A percentile compares a stretch with the other conserved stretches of the same genome.
These are phyloP conservation scores for Neofusicoccum ribis DNA, from an alignment of 2,329 filamentous ascomycete species.

Conservation along the genomic window DNA sequence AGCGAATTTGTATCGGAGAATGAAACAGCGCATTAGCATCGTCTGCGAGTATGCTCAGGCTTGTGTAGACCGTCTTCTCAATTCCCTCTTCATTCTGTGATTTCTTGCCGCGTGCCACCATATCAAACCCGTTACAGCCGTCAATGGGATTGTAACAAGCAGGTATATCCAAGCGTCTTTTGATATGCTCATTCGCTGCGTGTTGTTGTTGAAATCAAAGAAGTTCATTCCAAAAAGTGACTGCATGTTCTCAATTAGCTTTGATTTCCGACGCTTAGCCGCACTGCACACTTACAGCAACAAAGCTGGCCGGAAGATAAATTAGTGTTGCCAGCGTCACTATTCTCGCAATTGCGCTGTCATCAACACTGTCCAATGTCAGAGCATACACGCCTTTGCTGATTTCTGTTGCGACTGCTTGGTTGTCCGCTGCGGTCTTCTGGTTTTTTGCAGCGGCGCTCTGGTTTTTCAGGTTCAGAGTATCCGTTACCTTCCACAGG, in stretches of 20 bases:
- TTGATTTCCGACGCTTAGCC: neutral
- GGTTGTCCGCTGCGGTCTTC: neutral
- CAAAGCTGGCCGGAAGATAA: constrained; percentile 10
- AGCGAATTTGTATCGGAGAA: neutral
- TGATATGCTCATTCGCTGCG: neutral
- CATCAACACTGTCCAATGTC: neutral
- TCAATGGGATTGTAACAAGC: constrained; percentile 2
- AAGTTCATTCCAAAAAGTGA: constrained; percentile 13
- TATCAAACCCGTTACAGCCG: neutral
- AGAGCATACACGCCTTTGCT: constrained; percentile 10
- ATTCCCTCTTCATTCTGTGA: neutral
- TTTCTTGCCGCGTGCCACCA: constrained; percentile 8
- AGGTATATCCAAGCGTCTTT: constrained; percentile 7
- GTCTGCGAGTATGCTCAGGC: neutral
- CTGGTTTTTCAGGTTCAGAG: constrained; percentile 11
- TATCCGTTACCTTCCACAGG: neutral
- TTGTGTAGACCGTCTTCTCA: neutral
- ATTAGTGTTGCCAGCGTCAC: constrained; percentile 9
- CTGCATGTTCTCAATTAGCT: neutral
- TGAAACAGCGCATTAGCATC: neutral
- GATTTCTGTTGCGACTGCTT: constrained; percentile 6
- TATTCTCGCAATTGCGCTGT: neutral
- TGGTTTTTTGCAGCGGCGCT: neutral
- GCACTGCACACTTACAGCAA: constrained; percentile 1
- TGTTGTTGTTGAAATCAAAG: neutral